Conservation (phyloP, 2,329 filamentous ascomycete genomes). For the Colletotrichum neosansevieriae region DNA sequence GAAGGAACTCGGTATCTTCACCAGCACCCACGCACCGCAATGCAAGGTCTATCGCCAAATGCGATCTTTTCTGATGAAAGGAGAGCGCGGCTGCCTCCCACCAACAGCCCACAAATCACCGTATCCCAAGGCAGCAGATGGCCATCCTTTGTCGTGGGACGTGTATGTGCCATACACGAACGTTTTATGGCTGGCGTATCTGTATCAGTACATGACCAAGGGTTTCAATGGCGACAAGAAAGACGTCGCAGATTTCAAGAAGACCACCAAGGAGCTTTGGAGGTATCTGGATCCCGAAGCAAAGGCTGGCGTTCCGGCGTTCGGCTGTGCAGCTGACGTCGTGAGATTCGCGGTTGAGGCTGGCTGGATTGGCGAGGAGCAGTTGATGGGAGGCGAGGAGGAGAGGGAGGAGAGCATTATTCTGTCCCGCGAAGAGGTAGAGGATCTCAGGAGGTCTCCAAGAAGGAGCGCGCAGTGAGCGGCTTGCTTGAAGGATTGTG, state of each 20-base stretch:
- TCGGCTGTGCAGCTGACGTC: constrained; percentile 67
- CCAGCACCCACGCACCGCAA: constrained; percentile 69
- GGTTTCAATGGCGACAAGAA: constrained; percentile 62
- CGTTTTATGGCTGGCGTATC: constrained; percentile 73
- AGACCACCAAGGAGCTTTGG: constrained; percentile 65
- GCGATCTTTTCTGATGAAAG: constrained; percentile 67
- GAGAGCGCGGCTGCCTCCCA: constrained; percentile 63
- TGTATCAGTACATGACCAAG: constrained; percentile 65
- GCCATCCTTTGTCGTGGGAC: constrained; percentile 64
- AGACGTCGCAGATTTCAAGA: constrained; percentile 60
- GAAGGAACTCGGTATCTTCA: constrained; percentile 69
- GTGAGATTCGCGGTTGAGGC: constrained; percentile 69
- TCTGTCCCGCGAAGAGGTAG: constrained; percentile 46
- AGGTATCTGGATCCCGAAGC: constrained; percentile 65
- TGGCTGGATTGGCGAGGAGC: constrained; percentile 67
- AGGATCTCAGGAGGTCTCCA: constrained; percentile 35
- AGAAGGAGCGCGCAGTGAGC: constrained; percentile 14
- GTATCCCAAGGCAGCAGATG: constrained; percentile 54
- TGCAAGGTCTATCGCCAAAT: constrained; percentile 73
- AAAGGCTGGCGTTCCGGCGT: constrained; percentile 59
- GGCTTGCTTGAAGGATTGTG: background rate
- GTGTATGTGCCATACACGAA: constrained; percentile 72
- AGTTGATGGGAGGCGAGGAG: constrained; percentile 55
- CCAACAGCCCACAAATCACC: constrained; percentile 60
- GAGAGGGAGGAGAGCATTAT: constrained; percentile 59